phyloP scores from a whole-genome alignment of 2,329 filamentous ascomycete genomes.

The Aspergillus pseudoglaucus region DNA sequence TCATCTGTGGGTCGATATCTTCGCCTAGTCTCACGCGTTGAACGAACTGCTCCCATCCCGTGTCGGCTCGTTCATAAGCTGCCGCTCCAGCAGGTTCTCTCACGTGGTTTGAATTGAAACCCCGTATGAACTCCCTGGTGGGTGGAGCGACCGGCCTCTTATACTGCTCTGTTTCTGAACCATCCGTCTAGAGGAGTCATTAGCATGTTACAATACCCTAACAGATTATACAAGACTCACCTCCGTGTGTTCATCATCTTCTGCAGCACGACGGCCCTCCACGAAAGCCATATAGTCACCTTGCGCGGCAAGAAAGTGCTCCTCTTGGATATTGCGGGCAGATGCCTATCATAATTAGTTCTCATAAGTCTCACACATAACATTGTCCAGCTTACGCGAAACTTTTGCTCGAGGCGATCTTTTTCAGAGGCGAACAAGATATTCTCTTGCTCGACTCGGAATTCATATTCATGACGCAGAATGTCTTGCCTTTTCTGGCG shows the following conservation, averaged over 20 bases:
- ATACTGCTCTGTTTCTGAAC: conserved; percentile 24
- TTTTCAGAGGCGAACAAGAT: conserved; percentile 25
- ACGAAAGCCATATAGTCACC: conserved; percentile 36
- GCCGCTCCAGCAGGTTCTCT: conserved; percentile 29
- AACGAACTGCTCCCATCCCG: conserved; percentile 36
- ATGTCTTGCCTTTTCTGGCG: conserved; percentile 22
- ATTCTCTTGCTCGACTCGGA: conserved; percentile 25
- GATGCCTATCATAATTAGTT: conserved; percentile 15
- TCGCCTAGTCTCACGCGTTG: conserved; percentile 32
- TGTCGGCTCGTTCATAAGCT: conserved; percentile 28
- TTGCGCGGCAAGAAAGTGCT: conserved; percentile 34
- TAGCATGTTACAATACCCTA: conserved; percentile 10
- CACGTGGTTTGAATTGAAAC: conserved; percentile 31
- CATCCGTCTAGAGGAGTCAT: conserved; percentile 20
- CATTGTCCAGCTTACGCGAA: conserved; percentile 17
- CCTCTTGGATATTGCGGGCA: conserved; percentile 25
- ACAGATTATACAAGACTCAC: conserved; percentile 17
- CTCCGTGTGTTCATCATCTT: conserved; percentile 38
- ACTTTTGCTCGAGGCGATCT: conserved; percentile 27
- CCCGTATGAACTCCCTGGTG: conserved; percentile 21
- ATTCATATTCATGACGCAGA: conserved; percentile 28
- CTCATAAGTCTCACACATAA: not conserved
- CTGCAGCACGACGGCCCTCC: conserved; percentile 31
- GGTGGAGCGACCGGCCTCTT: conserved; percentile 18
- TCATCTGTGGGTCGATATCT: conserved; percentile 35